phyloP scores from a whole-genome alignment of 2,329 filamentous ascomycete species.

The Cladosporium sp. region DNA sequence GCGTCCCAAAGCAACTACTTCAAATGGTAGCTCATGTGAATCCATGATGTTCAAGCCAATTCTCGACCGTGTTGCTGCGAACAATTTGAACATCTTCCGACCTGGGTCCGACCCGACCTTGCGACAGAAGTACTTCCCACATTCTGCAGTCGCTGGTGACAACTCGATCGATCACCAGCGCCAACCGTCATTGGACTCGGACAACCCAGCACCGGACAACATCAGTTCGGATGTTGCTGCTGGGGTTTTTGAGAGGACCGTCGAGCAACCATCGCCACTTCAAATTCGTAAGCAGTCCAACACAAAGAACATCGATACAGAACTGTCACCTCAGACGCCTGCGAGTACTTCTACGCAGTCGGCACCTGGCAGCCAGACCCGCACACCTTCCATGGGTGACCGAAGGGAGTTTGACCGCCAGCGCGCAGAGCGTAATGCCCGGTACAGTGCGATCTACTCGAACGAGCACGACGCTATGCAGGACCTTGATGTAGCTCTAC shows the following conservation, averaged over 20 bases:
- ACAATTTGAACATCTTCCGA: neutral
- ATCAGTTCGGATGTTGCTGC: neutral
- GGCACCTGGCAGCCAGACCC: constrained; percentile 1
- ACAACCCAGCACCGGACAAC: neutral
- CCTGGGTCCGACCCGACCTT: neutral
- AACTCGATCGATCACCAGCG: neutral
- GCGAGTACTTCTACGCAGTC: neutral
- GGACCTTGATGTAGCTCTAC: neutral
- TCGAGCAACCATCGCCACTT: neutral
- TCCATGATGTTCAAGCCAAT: constrained; percentile 2
- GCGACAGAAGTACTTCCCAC: constrained; percentile 3
- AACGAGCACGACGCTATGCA: neutral
- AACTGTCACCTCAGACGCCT: neutral
- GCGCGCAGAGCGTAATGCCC: constrained; percentile 25
- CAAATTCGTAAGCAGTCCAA: constrained; percentile 3
- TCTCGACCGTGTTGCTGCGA: constrained; percentile 2
- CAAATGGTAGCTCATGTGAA: neutral
- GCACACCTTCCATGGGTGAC: constrained; percentile 22
- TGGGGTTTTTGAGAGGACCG: neutral
- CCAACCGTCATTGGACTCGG: neutral
- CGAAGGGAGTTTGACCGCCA: constrained; percentile 21
- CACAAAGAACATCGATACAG: neutral
- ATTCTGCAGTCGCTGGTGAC: neutral
- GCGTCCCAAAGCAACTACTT: neutral
- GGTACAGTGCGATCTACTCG: constrained; percentile 23